Evolutionary conservation across 2,329 filamentous ascomycete species (phyloP).

Genomic region (Fusarium ambrosium): DNA sequence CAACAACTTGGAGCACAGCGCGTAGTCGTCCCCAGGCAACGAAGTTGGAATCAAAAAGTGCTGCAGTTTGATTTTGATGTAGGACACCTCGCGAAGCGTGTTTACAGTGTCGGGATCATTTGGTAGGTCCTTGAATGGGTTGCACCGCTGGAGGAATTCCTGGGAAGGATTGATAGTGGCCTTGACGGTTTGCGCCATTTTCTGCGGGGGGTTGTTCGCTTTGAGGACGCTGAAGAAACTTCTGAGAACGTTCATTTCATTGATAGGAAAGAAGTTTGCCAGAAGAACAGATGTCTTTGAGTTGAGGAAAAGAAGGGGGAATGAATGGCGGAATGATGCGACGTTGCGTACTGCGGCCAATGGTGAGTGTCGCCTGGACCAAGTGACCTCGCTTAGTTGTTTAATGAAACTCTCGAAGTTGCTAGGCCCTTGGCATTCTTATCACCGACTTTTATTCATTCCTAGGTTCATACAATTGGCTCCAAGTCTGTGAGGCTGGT

Average conservation of each 20-base stretch:
- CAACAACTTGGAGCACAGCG: conserved; percentile 24
- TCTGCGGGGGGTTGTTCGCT: conserved; percentile 3
- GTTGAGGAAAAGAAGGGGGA: background rate
- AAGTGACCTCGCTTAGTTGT: background rate
- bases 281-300: background rate
- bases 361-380: background rate
- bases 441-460: background rate
- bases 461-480: background rate
- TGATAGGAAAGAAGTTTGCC: background rate
- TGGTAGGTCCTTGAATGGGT: conserved; percentile 28
- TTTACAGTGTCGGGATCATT: conserved; percentile 24
- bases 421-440: background rate
- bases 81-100: conserved; percentile 26
- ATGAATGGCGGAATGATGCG: background rate
- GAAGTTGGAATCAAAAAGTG: conserved; percentile 27
- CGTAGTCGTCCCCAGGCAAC: conserved; percentile 28
- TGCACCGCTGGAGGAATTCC: conserved; percentile 32
- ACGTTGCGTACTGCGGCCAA: background rate
- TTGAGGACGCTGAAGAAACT: conserved; percentile 27
- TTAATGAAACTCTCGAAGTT: background rate
- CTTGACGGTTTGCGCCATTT: conserved; percentile 22
- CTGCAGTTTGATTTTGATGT: conserved; percentile 22
- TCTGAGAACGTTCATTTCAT: conserved; percentile 25
- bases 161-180: conserved; percentile 11
- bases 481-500: background rate